Base-by-base conservation (phyloP, 371 early-diverging fungal species). In the Mucor indicus region DNA sequence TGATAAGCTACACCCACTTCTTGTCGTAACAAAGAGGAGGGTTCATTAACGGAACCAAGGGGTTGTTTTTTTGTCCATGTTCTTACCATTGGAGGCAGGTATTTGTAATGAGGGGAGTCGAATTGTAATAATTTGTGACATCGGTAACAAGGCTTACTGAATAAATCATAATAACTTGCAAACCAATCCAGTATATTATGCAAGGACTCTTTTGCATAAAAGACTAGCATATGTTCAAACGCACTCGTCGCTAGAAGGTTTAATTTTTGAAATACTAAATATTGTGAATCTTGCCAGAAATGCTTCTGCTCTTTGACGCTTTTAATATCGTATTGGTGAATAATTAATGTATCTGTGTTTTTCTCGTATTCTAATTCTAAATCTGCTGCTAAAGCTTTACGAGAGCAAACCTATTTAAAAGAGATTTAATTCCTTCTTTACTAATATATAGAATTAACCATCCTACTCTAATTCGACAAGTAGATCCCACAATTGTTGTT, bases 31-130 rank as follows among this genome's bases (percentile, higher is more conserved):
- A 53, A 23, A 41, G 46, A 17, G n/a, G 41, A 36, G 38, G 44
- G n/a, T n/a, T n/a, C n/a, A n/a, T n/a, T n/a, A n/a, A n/a, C n/a
- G n/a, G n/a, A n/a, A 19, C 48, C 31, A 37, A 48, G 20, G 33
- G 48, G 35, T 20, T 44, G 44, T 41, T 53, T 62, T 13, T 62
- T 62, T 17, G 51, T 45, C 73, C 73, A 73, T 8, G 73, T 69
- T n/a, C 75, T 61, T 6, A 75, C 64, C 40, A 70, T 60, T 1
- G 75, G 71, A 10, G 75, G 75, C 16, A 71, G 27, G 25, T 65
- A 62, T 38, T 64, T 75, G 32, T 63, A 71, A 19, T 68, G 64
- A 4, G 71, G 71, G 3, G 75, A 71, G 22, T 75, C 72, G 35
- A 66, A 71, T 24, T 69, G 69, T 16, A 75, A 48, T 9, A 60